A percentile compares a stretch with the other conserved stretches of the same genome.
These are phyloP conservation scores for Colletotrichum sp. DNA, from an alignment of 2,329 filamentous ascomycete species.

Conservation along the genomic window DNA sequence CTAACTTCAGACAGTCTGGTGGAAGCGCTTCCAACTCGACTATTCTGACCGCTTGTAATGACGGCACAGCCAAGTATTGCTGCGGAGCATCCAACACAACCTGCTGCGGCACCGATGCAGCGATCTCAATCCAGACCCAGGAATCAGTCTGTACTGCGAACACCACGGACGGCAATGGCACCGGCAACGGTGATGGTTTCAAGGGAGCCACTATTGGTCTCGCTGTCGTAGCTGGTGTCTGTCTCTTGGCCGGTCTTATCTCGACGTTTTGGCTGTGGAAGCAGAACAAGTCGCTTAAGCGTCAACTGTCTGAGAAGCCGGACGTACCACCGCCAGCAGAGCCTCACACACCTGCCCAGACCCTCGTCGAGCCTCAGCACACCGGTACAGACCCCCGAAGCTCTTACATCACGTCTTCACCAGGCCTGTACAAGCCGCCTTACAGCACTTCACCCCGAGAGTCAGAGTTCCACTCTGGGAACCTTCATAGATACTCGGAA, in stretches of 20 bases:
- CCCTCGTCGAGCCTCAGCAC: background rate
- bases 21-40: background rate
- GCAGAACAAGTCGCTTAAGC: constrained; percentile 25
- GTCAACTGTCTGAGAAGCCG: constrained; percentile 9
- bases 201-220: constrained; percentile 30
- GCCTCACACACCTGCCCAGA: background rate
- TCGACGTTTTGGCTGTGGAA: constrained; percentile 23
- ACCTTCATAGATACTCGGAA: constrained; percentile 24
- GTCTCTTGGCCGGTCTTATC: constrained; percentile 17
- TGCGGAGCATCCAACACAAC: constrained; percentile 31
- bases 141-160: constrained; percentile 23
- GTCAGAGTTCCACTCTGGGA: constrained; percentile 16
- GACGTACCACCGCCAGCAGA: background rate
- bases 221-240: constrained; percentile 25
- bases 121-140: constrained; percentile 27
- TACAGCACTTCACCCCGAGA: background rate
- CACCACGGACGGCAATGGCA: background rate
- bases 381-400: background rate
- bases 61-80: constrained; percentile 34
- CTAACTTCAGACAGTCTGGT: background rate
- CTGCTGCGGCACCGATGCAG: constrained; percentile 31
- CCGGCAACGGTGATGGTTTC: constrained; percentile 10
- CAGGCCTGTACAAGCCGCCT: background rate
- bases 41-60: constrained; percentile 15
- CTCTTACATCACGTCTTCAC: background rate